Evolutionary conservation across 345 rosid genomes (phyloP), one percentile per base, ranked within the genome.

Genomic region (Rhizophora mangle): DNA sequence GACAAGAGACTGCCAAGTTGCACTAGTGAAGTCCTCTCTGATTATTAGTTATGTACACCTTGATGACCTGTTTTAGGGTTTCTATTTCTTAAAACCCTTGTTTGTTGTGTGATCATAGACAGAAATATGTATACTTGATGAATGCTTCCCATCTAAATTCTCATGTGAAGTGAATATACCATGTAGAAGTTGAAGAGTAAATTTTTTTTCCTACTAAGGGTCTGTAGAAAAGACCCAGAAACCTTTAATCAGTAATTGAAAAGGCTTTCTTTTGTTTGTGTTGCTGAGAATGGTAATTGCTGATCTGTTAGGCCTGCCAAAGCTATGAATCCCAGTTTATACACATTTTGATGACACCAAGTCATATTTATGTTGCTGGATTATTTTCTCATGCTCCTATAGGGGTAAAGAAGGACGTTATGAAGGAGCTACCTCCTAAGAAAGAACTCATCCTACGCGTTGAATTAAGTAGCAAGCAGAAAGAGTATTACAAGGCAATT

Each of bases 371-470:
- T 37, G n/a, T 47, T 43, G 39, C 62, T 59, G 69, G 32, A 57
- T 49, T 56, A 24, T 80, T 67, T 70, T 71, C 69, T 62, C 72
- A 74, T 74, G 76, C 72, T 72, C 36, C 60, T 86, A 79, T 75
- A 96, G 99, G 98, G 78, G 96, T 96, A 69, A 96, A 96, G 86
- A 96, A 92, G 84, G 99, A 96, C 77, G 99, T 96, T 37, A 90
- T 96, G 98, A 92, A 86, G 78, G 97, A 96, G 73, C 82, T 96
- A 75, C 99, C 99, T 76, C 99, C 99, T 18, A 96, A 96, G 72
- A 96, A 90, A 81, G 99, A 96, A 78, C 99, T 96, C 67, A 92
- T 96, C 81, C 82, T 96, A 72, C 98, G 98, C 59, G 92, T 90
- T 82, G 98, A 96, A 53, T 78, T 96, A 74, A 96, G 97, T 78